These are phyloP conservation scores for Kodamaea anthophila DNA, from an alignment of 1,139 yeast genomes.

Conservation along the genomic window DNA sequence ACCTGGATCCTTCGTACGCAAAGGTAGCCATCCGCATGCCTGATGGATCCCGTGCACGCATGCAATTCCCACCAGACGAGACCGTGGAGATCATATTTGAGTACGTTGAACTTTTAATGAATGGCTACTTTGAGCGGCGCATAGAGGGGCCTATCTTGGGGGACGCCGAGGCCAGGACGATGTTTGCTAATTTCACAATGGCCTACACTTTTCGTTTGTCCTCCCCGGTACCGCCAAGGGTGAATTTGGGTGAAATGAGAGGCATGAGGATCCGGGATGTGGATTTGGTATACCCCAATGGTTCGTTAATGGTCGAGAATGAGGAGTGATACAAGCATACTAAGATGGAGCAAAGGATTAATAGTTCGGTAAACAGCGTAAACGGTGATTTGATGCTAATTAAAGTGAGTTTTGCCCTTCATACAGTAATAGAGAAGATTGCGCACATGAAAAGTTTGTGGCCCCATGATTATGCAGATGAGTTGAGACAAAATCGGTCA, in stretches of 20 bases:
- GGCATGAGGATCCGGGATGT: constrained; percentile 22
- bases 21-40: constrained; percentile 55
- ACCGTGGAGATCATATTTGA: constrained; percentile 54
- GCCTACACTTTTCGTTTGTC: constrained; percentile 26
- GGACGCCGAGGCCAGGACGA: constrained; percentile 16
- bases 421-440: too few relatives aligned
- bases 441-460: too few relatives aligned
- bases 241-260: constrained; percentile 21
- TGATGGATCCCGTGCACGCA: constrained; percentile 44
- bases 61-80: constrained; percentile 41
- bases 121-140: constrained; percentile 26
- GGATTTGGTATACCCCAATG: constrained; percentile 37
- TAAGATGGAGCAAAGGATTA: too few relatives aligned
- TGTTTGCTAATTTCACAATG: constrained; percentile 21
- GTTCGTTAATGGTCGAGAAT: constrained; percentile 35
- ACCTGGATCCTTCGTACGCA: constrained; percentile 24
- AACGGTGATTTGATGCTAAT: too few relatives aligned
- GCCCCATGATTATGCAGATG: too few relatives aligned
- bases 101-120: constrained; percentile 41
- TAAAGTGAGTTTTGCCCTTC: too few relatives aligned
- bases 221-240: constrained; percentile 39
- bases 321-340: constrained; percentile 10
- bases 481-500: too few relatives aligned
- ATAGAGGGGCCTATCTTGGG: constrained; percentile 11
- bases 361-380: too few relatives aligned